phyloP scores from a whole-genome alignment of 2,329 filamentous ascomycete genomes.

The Microdochium bolleyi region DNA sequence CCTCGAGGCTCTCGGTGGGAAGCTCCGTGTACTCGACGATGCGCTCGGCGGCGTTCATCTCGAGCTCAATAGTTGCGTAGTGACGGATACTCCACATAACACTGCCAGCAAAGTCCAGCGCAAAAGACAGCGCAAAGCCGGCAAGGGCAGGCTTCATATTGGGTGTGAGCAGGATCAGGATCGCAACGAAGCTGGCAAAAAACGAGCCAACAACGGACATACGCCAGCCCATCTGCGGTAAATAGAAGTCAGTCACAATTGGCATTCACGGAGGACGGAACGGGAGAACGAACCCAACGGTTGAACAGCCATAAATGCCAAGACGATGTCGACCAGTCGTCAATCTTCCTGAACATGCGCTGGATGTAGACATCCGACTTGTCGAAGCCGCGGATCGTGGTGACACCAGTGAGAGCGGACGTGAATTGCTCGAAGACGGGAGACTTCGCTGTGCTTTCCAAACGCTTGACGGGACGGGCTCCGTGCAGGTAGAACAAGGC shows the following conservation, averaged over 20 bases:
- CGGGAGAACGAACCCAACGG: conserved; percentile 42
- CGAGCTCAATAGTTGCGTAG: conserved; percentile 64
- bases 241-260: too few relatives aligned
- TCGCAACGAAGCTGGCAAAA: conserved; percentile 59
- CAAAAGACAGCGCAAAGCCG: conserved; percentile 69
- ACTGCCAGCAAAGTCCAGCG: conserved; percentile 57
- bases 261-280: neutral
- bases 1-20: conserved; percentile 57
- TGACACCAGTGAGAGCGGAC: conserved; percentile 61
- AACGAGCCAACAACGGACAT: conserved; percentile 62
- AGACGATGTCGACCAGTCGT: conserved; percentile 57
- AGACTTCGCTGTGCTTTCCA: conserved; percentile 70
- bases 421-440: conserved; percentile 78
- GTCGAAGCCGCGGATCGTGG: conserved; percentile 69
- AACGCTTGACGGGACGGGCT: conserved; percentile 66
- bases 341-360: conserved; percentile 62
- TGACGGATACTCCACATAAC: conserved; percentile 60
- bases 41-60: conserved; percentile 73
- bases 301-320: conserved; percentile 68
- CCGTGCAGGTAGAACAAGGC: conserved; percentile 58
- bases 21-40: conserved; percentile 69
- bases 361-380: conserved; percentile 60
- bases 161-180: conserved; percentile 53
- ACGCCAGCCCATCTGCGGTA: conserved; percentile 50
- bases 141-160: conserved; percentile 62